Percentiles rank a stretch among this genome's conserved stretches.
phyloP scores from a whole-genome alignment of 768 basidiomycete species.

The Naganishia randhawae region DNA sequence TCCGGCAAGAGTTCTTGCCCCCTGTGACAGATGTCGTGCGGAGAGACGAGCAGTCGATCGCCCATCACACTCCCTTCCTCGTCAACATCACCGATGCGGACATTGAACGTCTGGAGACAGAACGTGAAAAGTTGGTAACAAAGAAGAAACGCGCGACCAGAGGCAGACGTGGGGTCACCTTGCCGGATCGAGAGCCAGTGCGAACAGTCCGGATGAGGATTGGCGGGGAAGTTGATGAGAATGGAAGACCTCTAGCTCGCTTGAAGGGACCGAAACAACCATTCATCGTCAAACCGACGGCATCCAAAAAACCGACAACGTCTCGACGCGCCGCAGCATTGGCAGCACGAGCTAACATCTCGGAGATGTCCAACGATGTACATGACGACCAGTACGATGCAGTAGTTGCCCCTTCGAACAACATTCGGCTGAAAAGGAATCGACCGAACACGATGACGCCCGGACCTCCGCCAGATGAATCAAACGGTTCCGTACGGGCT shows the following conservation, averaged over 20 bases:
- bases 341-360: slow-evolving; percentile 86
- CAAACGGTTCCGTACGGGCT: neutral
- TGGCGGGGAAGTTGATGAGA: slow-evolving; percentile 27
- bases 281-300: slow-evolving; percentile 50
- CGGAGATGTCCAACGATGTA: slow-evolving; percentile 46
- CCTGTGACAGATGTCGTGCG: slow-evolving; percentile 61
- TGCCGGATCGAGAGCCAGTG: slow-evolving; percentile 89
- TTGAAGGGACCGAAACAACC: slow-evolving; percentile 67
- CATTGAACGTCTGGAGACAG: slow-evolving; percentile 81
- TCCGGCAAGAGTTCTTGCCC: slow-evolving; percentile 82
- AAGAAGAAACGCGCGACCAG: slow-evolving; percentile 74
- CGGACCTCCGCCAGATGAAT: slow-evolving; percentile 54
- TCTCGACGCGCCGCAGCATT: slow-evolving; percentile 78
- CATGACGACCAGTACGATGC: slow-evolving; percentile 25
- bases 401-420: slow-evolving; percentile 3
- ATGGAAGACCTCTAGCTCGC: slow-evolving; percentile 58
- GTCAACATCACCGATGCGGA: slow-evolving; percentile 84
- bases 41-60: slow-evolving; percentile 64
- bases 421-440: neutral
- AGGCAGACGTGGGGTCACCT: slow-evolving; percentile 63
- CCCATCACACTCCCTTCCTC: slow-evolving; percentile 79
- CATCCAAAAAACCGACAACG: slow-evolving; percentile 26
- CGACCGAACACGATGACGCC: slow-evolving; percentile 50
- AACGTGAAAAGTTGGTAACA: slow-evolving; percentile 86
- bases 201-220: slow-evolving; percentile 74